Evolutionary conservation across 805 yeast genomes (phyloP).

Genomic region (Yarrowia osloensis): DNA sequence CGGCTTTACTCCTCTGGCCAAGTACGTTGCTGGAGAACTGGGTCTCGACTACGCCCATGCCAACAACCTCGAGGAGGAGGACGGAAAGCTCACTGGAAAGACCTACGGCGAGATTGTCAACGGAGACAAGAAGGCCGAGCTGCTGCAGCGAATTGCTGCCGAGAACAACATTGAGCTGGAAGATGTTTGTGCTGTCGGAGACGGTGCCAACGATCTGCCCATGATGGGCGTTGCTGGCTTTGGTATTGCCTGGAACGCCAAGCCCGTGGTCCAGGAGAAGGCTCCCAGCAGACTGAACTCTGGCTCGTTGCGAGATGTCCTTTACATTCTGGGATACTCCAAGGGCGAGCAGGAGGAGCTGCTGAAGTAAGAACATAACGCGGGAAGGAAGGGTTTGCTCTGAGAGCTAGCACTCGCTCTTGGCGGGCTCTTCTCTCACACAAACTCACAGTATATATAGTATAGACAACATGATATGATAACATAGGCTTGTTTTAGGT

Average conservation of each 20-base stretch:
- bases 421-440: background rate
- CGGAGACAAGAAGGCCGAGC: slow-evolving; percentile 76
- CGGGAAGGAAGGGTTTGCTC: no score
- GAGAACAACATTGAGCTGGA: slow-evolving; percentile 40
- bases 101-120: slow-evolving; percentile 83
- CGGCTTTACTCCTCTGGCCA: slow-evolving; percentile 89
- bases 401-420: no score
- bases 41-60: slow-evolving; percentile 88
- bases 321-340: slow-evolving; percentile 70
- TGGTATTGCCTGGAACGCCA: slow-evolving; percentile 97
- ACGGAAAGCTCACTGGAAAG: slow-evolving; percentile 64
- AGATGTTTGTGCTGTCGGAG: slow-evolving; percentile 85
- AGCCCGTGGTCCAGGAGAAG: slow-evolving; percentile 79
- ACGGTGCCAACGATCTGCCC: slow-evolving; percentile 92
- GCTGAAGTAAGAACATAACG: slow-evolving; percentile 3
- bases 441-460: background rate
- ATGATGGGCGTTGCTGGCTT: slow-evolving; percentile 93
- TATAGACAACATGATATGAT: background rate
- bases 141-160: slow-evolving; percentile 53
- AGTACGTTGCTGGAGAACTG: slow-evolving; percentile 63
- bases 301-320: slow-evolving; percentile 66
- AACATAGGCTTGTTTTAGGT: no score
- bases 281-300: slow-evolving; percentile 86
- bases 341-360: slow-evolving; percentile 35
- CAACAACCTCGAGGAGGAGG: slow-evolving; percentile 55